A percentile compares a stretch with the other conserved stretches of the same genome.
These are phyloP conservation scores for Ophiosphaerella narmari DNA, from an alignment of 2,329 filamentous ascomycete species.

Conservation along the genomic window DNA sequence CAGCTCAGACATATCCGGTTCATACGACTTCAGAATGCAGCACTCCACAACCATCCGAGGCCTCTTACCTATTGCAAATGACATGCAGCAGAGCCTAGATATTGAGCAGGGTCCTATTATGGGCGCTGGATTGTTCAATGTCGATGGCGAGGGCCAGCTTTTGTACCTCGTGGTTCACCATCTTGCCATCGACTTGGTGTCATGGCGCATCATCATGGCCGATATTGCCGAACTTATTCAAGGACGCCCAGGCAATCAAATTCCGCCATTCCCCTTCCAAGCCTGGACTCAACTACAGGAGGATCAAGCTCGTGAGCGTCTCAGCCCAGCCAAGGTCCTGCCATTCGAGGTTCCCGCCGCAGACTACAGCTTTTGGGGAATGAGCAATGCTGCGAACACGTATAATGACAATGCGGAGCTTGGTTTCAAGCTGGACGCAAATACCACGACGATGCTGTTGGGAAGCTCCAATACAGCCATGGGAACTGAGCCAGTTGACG, in stretches of 20 bases:
- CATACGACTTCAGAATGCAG: conserved; percentile 13
- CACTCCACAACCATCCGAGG: no score
- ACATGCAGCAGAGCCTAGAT: conserved; percentile 13
- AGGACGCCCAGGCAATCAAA: conserved; percentile 2
- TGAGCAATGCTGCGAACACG: background rate
- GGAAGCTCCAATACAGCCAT: background rate
- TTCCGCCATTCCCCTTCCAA: conserved; percentile 10
- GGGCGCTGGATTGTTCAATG: conserved; percentile 29
- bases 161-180: conserved; percentile 34
- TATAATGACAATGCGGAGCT: conserved; percentile 9
- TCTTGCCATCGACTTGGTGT: conserved; percentile 48
- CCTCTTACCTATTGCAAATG: background rate
- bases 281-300: conserved; percentile 11
- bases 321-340: background rate
- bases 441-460: no score
- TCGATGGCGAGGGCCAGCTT: conserved; percentile 7
- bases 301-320: background rate
- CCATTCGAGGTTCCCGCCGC: conserved; percentile 1
- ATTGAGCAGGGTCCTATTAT: conserved; percentile 18
- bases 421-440: background rate
- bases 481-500: conserved; percentile 42
- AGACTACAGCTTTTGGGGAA: conserved; percentile 4
- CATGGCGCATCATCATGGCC: conserved; percentile 46
- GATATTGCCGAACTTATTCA: conserved; percentile 46
- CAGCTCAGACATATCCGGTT: conserved; percentile 6